Base-by-base conservation (phyloP, 2,329 filamentous ascomycete species). In the Arachnomyces sp. region DNA sequence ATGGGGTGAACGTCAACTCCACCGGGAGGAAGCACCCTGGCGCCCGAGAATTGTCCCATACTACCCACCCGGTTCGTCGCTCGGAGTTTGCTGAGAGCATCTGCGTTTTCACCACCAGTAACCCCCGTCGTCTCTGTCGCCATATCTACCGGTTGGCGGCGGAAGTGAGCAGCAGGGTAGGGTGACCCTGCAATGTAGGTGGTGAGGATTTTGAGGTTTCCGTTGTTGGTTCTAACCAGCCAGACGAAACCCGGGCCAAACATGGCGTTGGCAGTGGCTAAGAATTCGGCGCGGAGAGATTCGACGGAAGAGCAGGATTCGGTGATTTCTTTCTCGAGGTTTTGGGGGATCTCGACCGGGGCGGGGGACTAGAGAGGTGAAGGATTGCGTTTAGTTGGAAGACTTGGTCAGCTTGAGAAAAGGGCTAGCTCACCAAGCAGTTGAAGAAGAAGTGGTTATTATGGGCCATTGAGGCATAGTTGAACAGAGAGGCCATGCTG, bases 201-300 rank as follows among this genome's bases (percentile, higher is more conserved):
- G 53, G 79, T 75, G 43, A 98, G 73, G 56, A 98, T 76, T 55
- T 81, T 79, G 54, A 70, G 62, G 39, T 65, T 73, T 25, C 68
- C 63, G 16, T 70, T 58, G 39, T 66, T 65, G 49, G 59, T 58
- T 64, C 78, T 77, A 56, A 95, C 84, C 46, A 98, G 81, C 92
- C 92, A 98, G 59, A 96, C 84, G 67, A 93, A 96, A 49, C 92
- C 92, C 0, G 90, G 89, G 40, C 90, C 92, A 68, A 98, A 96
- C 88, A 96, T 95, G 67, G 80, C 76, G 50, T 78, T 73, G 43
- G 90, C 90, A 31, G 83, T 93, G 49, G 81, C 71, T 56, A 92
- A 65, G 64, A 98, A 80, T 60, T 92, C 84, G 52, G 74, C 73
- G 58, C 80, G 80, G 43, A 98, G 78, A 20, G 84, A 89, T 49